These are phyloP conservation scores for Bruguiera hainesii DNA, from an alignment of 441 rosid species.

Conservation along the genomic window DNA sequence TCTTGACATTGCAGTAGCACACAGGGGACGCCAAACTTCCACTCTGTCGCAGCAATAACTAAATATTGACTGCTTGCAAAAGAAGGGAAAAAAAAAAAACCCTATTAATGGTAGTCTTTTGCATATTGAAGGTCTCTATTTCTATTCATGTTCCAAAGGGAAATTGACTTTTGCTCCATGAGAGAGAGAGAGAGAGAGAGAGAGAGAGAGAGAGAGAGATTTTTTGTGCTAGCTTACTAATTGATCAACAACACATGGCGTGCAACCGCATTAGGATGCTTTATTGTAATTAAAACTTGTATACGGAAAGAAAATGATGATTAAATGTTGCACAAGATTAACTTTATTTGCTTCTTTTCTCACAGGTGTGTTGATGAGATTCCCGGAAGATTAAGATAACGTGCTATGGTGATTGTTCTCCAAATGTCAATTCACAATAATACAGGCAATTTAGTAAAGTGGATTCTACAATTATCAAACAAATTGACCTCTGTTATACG, in stretches of 20 bases:
- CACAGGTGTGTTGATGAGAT: background rate
- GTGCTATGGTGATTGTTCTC: background rate
- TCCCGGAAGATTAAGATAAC: background rate
- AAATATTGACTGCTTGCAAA: too few species aligned
- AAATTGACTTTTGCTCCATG: background rate
- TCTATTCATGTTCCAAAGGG: background rate
- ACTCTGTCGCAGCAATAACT: too few species aligned
- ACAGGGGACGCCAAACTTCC: slow-evolving; percentile 1
- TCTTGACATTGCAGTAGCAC: slow-evolving; percentile 6
- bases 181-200: too few species aligned
- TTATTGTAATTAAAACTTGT: slow-evolving; percentile 18
- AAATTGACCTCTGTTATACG: too few species aligned
- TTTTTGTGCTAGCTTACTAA: too few species aligned
- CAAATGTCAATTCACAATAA: background rate
- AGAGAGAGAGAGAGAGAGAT: too few species aligned
- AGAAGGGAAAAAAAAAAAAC: too few species aligned
- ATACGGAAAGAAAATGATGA: slow-evolving; percentile 7
- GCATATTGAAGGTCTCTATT: background rate
- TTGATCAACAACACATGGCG: background rate
- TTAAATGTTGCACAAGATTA: slow-evolving; percentile 4
- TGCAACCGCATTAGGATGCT: slow-evolving; percentile 15
- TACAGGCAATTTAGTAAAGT: too few species aligned
- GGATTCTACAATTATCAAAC: too few species aligned
- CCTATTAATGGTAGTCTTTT: background rate
- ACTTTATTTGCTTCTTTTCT: slow-evolving; percentile 1